phyloP scores from a whole-genome alignment of 2,329 filamentous ascomycete genomes.

The Colletotrichum cordylinicola region DNA sequence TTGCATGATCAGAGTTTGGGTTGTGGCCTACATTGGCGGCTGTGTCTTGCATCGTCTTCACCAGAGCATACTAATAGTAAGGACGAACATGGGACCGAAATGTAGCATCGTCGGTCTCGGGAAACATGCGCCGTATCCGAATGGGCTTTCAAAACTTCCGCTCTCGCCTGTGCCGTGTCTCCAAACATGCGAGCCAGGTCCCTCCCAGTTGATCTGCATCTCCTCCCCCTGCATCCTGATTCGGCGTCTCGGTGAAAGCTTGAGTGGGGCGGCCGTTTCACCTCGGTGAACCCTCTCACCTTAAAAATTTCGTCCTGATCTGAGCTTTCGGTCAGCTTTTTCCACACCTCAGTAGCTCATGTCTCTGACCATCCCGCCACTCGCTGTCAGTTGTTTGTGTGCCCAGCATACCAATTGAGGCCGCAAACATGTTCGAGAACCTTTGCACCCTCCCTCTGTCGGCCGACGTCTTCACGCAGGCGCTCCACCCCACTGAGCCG shows the following conservation, averaged over 20 bases:
- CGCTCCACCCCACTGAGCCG: conserved; percentile 83
- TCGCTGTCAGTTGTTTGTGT: neutral
- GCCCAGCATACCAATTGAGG: neutral
- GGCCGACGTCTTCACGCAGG: conserved; percentile 87
- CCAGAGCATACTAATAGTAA: neutral
- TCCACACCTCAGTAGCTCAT: neutral
- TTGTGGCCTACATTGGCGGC: neutral
- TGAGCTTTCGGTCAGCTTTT: neutral
- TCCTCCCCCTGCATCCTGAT: neutral
- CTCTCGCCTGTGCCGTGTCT: neutral
- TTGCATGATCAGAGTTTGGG: neutral
- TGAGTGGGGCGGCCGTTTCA: neutral
- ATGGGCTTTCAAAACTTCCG: neutral
- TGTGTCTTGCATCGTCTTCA: neutral
- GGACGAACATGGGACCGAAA: neutral
- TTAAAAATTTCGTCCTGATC: conserved; percentile 6
- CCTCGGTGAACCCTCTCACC: conserved; percentile 9
- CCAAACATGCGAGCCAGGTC: neutral
- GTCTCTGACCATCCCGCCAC: neutral
- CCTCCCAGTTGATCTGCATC: neutral
- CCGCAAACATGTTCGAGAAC: conserved; percentile 79
- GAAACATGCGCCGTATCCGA: neutral
- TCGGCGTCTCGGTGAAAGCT: neutral
- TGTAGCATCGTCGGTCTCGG: neutral
- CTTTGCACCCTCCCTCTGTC: conserved; percentile 87